Evolutionary conservation across 768 basidiomycete genomes (phyloP).

Genomic region (Tulasnella sp.): DNA sequence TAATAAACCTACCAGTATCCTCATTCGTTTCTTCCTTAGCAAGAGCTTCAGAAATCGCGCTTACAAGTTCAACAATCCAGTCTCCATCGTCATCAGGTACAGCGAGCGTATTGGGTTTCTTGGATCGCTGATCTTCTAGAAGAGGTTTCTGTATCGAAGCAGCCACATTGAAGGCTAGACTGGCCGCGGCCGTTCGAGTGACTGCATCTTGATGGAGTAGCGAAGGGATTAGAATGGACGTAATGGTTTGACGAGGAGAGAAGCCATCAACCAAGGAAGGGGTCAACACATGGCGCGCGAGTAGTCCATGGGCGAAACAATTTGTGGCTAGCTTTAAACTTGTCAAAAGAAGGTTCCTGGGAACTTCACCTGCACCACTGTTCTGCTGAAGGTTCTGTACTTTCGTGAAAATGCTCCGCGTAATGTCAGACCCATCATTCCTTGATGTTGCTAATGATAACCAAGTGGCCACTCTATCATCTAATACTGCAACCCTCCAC

Average conservation of each 20-base stretch:
- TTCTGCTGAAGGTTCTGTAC: background rate
- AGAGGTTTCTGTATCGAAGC: slow-evolving; percentile 51
- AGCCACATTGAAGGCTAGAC: slow-evolving; percentile 64
- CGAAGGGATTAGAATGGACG: slow-evolving; percentile 46
- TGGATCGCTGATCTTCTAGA: slow-evolving; percentile 27
- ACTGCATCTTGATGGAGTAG: slow-evolving; percentile 47
- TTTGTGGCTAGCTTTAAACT: slow-evolving; percentile 58
- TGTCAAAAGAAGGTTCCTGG: slow-evolving; percentile 50
- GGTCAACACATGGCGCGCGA: slow-evolving; percentile 32
- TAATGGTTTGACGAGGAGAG: slow-evolving; percentile 28
- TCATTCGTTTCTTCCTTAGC: slow-evolving; percentile 56
- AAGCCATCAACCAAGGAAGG: background rate
- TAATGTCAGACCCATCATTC: slow-evolving; percentile 1
- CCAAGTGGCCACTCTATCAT: slow-evolving; percentile 44
- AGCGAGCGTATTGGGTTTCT: background rate
- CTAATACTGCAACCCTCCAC: slow-evolving; percentile 65
- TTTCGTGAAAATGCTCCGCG: slow-evolving; percentile 1
- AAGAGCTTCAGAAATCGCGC: slow-evolving; percentile 71
- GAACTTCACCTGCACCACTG: slow-evolving; percentile 7
- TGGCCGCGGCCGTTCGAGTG: slow-evolving; percentile 70
- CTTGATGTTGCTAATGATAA: slow-evolving; percentile 21
- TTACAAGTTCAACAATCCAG: slow-evolving; percentile 66
- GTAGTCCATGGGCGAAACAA: slow-evolving; percentile 36
- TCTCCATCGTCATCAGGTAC: slow-evolving; percentile 28
- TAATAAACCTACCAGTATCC: slow-evolving; percentile 54